These are phyloP conservation scores for Globisporangium megalacanthum DNA, from an alignment of 352 stramenopile genomes.

Conservation along the genomic window DNA sequence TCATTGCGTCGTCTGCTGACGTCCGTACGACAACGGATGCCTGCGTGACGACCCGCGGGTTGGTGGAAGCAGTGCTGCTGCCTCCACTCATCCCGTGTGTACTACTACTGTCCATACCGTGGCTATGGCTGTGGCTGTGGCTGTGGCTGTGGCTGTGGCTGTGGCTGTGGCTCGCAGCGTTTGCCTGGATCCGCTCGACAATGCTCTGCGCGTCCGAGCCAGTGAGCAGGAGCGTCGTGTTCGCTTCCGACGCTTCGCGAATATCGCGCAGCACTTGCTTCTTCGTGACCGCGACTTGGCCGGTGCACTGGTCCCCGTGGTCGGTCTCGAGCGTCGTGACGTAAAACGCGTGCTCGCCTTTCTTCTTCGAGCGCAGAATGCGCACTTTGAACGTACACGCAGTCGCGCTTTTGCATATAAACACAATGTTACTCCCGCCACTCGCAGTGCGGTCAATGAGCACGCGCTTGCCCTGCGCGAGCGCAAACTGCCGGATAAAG, in stretches of 20 bases:
- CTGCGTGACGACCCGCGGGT: slow-evolving; percentile 27
- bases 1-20: slow-evolving; percentile 19
- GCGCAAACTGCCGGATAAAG: slow-evolving; percentile 40
- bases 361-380: slow-evolving; percentile 23
- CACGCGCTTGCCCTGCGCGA: slow-evolving; percentile 38
- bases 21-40: slow-evolving; percentile 34
- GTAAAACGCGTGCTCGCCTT: slow-evolving; percentile 8
- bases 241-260: slow-evolving; percentile 20
- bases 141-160: not conserved
- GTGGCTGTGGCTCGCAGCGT: not conserved
- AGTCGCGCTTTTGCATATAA: slow-evolving; percentile 37
- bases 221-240: slow-evolving; percentile 26
- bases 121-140: no score
- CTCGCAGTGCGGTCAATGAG: slow-evolving; percentile 29
- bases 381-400: slow-evolving; percentile 35
- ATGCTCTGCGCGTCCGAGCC: slow-evolving; percentile 25
- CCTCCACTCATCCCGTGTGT: not conserved
- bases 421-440: slow-evolving; percentile 47
- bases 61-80: slow-evolving; percentile 5
- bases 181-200: slow-evolving; percentile 15
- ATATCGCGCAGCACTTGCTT: slow-evolving; percentile 36
- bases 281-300: slow-evolving; percentile 28
- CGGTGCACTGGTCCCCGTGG: slow-evolving; percentile 29
- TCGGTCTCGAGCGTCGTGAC: slow-evolving; percentile 28
- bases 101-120: not conserved